These are phyloP conservation scores for Globisporangium apiculatum DNA, from an alignment of 352 stramenopile species.

Conservation along the genomic window DNA sequence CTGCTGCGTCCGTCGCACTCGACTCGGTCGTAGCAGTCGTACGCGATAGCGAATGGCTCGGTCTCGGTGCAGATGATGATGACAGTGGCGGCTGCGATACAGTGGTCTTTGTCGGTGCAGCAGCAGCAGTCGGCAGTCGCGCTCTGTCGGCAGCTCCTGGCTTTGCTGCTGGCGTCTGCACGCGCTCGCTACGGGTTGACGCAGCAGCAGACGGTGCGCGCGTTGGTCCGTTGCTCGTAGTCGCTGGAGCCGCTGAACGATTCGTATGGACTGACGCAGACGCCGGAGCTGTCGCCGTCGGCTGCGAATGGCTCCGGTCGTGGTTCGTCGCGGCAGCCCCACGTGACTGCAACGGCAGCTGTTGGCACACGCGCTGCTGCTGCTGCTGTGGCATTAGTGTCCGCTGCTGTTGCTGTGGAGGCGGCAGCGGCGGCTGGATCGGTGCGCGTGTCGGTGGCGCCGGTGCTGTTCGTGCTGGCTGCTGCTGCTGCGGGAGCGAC, in stretches of 20 bases:
- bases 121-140: too few relatives aligned
- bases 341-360: neutral
- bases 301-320: neutral
- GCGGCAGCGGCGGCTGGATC: neutral
- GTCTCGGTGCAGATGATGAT: neutral
- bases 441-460: neutral
- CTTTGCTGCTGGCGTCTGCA: too few relatives aligned
- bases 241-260: neutral
- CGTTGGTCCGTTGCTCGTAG: too few relatives aligned
- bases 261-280: neutral
- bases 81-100: too few relatives aligned
- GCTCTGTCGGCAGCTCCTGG: too few relatives aligned
- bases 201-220: neutral
- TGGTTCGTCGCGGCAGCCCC: neutral
- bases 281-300: neutral
- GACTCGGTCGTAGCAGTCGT: neutral
- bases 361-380: neutral
- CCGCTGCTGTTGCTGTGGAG: neutral
- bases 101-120: too few relatives aligned
- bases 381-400: neutral
- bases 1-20: neutral
- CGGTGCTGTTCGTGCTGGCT: neutral
- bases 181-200: too few relatives aligned
- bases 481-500: neutral
- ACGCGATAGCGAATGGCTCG: neutral